Percentiles rank a stretch among this genome's conserved stretches.
Conservation (phyloP, 169 alveolate species). For the Eimeria tenella region DNA sequence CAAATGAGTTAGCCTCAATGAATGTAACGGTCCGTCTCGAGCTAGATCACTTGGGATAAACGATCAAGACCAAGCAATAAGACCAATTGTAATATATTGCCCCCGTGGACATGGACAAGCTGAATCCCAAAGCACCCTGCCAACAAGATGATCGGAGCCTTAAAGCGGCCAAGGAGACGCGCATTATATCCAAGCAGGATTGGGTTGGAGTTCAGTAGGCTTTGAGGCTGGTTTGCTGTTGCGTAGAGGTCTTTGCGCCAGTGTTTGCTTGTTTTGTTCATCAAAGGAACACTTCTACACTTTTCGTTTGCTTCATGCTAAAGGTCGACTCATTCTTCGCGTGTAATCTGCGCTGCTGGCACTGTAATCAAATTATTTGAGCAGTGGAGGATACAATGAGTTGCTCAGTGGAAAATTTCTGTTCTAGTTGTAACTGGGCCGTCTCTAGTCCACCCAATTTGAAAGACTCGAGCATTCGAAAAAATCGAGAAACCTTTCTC, state of each 20-base stretch:
- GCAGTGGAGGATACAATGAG: too few relatives aligned
- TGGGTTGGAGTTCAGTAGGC: not conserved
- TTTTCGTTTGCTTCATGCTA: not conserved
- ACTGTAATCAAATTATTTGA: too few relatives aligned
- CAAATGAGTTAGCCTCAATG: constrained; percentile 81
- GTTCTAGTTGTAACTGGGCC: too few relatives aligned
- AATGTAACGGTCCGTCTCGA: constrained; percentile 77
- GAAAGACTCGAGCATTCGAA: too few relatives aligned
- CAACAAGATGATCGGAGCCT: constrained; percentile 14
- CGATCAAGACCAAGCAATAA: not conserved
- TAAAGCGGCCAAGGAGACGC: not conserved
- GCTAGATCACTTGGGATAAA: constrained; percentile 64
- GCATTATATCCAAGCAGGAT: not conserved
- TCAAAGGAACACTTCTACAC: not conserved
- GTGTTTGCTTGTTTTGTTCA: not conserved
- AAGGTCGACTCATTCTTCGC: too few relatives aligned
- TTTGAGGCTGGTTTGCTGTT: not conserved
- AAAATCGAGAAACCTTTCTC: too few relatives aligned
- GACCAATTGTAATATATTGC: not conserved
- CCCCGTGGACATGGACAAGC: not conserved
- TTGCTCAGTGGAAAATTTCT: too few relatives aligned
- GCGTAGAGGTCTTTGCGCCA: not conserved
- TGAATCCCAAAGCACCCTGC: not conserved
- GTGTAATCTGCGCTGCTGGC: too few relatives aligned
- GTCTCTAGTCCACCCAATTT: too few relatives aligned